Conservation (phyloP, 1,284 basidiomycete species). For the Pulveroboletus sp. region DNA sequence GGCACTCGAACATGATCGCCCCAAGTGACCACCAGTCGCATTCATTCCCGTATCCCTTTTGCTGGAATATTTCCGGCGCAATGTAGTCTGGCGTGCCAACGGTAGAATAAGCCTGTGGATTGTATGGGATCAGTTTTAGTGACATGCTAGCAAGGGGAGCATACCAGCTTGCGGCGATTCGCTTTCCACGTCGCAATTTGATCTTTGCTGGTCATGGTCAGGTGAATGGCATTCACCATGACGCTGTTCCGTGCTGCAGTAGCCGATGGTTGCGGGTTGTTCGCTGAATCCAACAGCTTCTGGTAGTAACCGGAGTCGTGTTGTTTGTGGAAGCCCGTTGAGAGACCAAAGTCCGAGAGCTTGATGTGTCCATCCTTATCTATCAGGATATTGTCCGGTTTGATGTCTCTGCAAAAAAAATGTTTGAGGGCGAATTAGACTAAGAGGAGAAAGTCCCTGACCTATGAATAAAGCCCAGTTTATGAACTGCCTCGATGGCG, state of each 20-base stretch:
- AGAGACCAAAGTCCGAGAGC: constrained; percentile 93
- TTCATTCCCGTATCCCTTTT: constrained; percentile 96
- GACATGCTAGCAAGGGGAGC: constrained; percentile 20
- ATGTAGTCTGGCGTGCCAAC: constrained; percentile 99
- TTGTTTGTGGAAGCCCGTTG: constrained; percentile 93
- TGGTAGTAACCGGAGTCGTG: constrained; percentile 92
- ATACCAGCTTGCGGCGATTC: constrained; percentile 89
- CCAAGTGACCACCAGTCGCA: constrained; percentile 98
- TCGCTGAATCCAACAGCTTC: constrained; percentile 55
- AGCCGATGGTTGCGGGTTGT: constrained; percentile 32
- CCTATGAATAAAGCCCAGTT: constrained; percentile 92
- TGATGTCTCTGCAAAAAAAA: constrained; percentile 70
- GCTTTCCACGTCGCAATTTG: constrained; percentile 99
- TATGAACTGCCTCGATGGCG: constrained; percentile 89
- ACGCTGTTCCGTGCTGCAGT: constrained; percentile 68
- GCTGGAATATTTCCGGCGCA: constrained; percentile 96
- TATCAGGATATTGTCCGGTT: constrained; percentile 94
- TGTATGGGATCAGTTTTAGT: not conserved
- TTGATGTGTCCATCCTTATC: constrained; percentile 92
- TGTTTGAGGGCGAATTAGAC: not conserved
- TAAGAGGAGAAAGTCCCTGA: not conserved
- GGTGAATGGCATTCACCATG: constrained; percentile 86
- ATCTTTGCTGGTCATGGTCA: constrained; percentile 88
- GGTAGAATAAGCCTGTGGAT: constrained; percentile 88
- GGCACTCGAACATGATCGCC: constrained; percentile 98